These are phyloP conservation scores for Pythium rhizo-oryzae DNA, from an alignment of 352 stramenopile genomes.

Conservation along the genomic window DNA sequence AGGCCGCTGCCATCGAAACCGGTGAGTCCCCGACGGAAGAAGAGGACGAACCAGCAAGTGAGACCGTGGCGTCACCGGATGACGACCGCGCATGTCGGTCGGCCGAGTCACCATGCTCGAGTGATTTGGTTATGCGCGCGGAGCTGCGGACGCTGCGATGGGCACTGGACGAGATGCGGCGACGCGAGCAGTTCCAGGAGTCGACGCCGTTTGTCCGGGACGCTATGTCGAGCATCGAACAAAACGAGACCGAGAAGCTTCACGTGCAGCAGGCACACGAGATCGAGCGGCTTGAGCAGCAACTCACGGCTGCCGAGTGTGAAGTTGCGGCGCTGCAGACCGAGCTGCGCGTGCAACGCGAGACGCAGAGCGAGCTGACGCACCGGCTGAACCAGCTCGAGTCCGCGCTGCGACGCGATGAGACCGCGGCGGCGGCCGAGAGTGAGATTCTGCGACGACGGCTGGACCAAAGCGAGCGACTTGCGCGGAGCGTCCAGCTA, in stretches of 20 bases:
- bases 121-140: conserved; percentile 46
- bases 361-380: conserved; percentile 27
- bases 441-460: conserved; percentile 55
- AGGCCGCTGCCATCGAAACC: no score
- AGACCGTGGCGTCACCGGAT: not conserved
- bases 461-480: conserved; percentile 26
- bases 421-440: conserved; percentile 36
- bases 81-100: not conserved
- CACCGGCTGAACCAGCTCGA: not conserved
- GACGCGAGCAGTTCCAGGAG: conserved; percentile 29
- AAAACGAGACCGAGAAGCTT: conserved; percentile 16
- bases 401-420: not conserved
- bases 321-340: conserved; percentile 27
- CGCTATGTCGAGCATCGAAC: conserved; percentile 29
- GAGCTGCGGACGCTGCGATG: conserved; percentile 52
- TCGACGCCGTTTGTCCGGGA: conserved; percentile 20
- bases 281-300: conserved; percentile 37
- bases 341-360: conserved; percentile 1
- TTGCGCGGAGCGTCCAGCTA: conserved; percentile 25
- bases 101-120: not conserved
- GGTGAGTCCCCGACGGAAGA: no score
- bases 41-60: not conserved
- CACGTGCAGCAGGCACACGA: conserved; percentile 35
- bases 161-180: conserved; percentile 44
- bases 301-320: conserved; percentile 38